Base-by-base conservation (phyloP, 345 rosid genomes). In the Bruguiera sexangula region DNA sequence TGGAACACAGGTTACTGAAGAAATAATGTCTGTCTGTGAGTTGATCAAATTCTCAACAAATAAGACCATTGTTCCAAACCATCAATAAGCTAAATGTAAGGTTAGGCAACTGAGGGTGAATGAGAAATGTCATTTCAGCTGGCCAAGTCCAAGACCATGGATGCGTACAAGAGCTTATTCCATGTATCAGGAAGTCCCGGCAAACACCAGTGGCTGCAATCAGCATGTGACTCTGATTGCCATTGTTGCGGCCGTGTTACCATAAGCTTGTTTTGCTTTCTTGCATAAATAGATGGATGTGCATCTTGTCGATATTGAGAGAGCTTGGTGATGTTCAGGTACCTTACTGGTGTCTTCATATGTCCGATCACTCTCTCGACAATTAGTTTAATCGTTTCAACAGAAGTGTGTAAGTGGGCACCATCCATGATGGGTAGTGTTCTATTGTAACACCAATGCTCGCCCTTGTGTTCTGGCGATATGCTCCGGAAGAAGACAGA, bases 171-270 rank as follows among this genome's bases (percentile, higher is more conserved):
- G 5, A 85, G 81, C n/a, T 27, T 63, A 66, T 85, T 88, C 89
- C 89, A 87, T 5, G 88, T 79, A 65, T 84, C 92, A 10, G 89
- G 89, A 18, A 87, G 65, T 34, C 89, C 91, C 8, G 89, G 88
- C 72, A 87, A 75, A 60, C 91, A 83, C 89, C 88, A 83, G 54
- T 87, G 92, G 75, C 84, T 83, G 78, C 89, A 87, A 75, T 87
- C 92, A 1, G 80, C 70, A 1, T 56, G 66, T 46, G 54, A 9
- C 50, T 70, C 56, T 5, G 74, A 79, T 19, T 72, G 66, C 69
- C 18, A 11, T 15, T 52, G 57, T 63, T 26, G 56, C 29, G 60
- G 73, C 46, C 52, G 31, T n/a, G n/a, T 62, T 10, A 60, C 50
- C 60, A 62, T 48, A 15, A 62, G 51, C 59, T 74, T 54, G n/a